Percentiles rank a stretch among this genome's conserved stretches.
phyloP scores from a whole-genome alignment of 2,329 filamentous ascomycete species.

The Achaetomium macrosporum region DNA sequence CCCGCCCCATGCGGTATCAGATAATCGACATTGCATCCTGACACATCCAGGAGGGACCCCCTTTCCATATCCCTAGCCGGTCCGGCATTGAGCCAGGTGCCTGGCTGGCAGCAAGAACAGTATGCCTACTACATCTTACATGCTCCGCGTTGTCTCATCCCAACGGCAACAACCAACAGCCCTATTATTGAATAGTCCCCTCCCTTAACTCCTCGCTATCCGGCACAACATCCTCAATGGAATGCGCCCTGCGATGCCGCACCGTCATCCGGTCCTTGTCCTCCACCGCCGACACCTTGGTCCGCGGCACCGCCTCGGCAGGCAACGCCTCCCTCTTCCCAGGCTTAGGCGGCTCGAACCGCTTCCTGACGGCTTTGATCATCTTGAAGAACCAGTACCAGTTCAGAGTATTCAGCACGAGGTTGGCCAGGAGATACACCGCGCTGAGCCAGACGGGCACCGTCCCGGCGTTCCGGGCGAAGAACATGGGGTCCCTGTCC shows the following conservation, averaged over 20 bases:
- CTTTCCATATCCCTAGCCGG: too few relatives aligned
- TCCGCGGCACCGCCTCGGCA: not conserved
- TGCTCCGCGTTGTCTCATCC: not conserved
- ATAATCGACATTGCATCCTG: too few relatives aligned
- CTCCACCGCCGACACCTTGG: slow-evolving; percentile 9
- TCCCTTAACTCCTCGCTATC: slow-evolving; percentile 26
- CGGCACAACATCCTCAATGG: slow-evolving; percentile 25
- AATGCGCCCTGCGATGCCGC: slow-evolving; percentile 15
- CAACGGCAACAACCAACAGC: not conserved
- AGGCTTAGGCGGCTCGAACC: slow-evolving; percentile 54
- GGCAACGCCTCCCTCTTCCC: slow-evolving; percentile 27
- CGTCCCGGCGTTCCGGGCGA: slow-evolving; percentile 41
- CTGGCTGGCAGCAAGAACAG: not conserved
- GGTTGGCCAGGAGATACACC: slow-evolving; percentile 64
- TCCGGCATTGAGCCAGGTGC: too few relatives aligned
- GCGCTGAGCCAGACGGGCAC: slow-evolving; percentile 65
- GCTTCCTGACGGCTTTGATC: slow-evolving; percentile 71
- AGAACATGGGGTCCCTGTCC: slow-evolving; percentile 44
- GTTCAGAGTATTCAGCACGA: slow-evolving; percentile 69
- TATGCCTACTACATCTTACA: not conserved
- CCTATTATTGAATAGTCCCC: slow-evolving; percentile 24
- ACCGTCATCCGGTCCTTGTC: slow-evolving; percentile 2
- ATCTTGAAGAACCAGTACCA: slow-evolving; percentile 86
- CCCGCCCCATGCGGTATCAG: too few relatives aligned
- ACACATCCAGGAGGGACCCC: too few relatives aligned